Evolutionary conservation across 306 rosid genomes (phyloP).

Genomic region (Trichosanthes cucumerina): DNA sequence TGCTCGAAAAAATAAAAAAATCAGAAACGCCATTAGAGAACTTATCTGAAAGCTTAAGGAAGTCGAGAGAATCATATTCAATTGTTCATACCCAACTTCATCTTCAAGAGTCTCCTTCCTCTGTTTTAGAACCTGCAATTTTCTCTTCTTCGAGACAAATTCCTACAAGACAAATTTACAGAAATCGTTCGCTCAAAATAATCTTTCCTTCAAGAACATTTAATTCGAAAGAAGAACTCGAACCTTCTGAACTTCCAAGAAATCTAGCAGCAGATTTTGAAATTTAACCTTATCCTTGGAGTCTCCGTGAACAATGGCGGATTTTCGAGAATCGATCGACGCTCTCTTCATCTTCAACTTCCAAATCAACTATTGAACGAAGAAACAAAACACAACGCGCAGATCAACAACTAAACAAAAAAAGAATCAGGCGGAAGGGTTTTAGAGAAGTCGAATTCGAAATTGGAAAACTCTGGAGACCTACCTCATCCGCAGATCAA

Average conservation of each 20-base stretch:
- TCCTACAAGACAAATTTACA: constrained; percentile 28
- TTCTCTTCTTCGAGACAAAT: constrained; percentile 35
- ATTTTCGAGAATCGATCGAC: constrained; percentile 12
- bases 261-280: constrained; percentile 25
- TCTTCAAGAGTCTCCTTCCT: constrained; percentile 28
- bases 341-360: constrained; percentile 29
- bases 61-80: not conserved
- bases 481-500: no score
- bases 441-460: not conserved
- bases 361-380: not conserved
- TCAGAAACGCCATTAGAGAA: not conserved
- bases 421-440: not conserved
- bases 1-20: not conserved
- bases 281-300: constrained; percentile 2
- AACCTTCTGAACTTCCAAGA: constrained; percentile 47
- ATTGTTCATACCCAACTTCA: constrained; percentile 36
- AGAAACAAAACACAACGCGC: not conserved
- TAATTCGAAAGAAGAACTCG: not conserved
- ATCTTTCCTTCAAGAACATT: not conserved
- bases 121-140: constrained; percentile 16
- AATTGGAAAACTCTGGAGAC: no score
- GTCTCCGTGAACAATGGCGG: constrained; percentile 6
- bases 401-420: not conserved
- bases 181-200: not conserved
- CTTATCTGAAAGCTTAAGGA: not conserved